Evolutionary conservation across 2,329 filamentous ascomycete genomes (phyloP).

Genomic region (Dothistroma pini): DNA sequence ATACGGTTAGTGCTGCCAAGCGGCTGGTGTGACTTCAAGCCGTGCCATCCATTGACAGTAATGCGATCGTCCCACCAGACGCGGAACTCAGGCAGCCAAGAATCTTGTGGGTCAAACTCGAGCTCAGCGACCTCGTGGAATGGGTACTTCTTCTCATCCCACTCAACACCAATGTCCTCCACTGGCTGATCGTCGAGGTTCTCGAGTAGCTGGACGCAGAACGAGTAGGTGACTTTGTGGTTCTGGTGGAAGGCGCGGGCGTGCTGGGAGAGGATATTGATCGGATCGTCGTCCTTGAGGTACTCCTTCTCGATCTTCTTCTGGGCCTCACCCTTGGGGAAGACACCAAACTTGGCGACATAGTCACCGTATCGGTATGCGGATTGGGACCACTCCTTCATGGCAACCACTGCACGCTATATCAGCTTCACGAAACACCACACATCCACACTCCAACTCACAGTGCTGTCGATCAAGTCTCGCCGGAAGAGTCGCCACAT

Average conservation of each 20-base stretch:
- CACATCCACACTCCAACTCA: constrained; percentile 12
- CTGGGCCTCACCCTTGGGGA: constrained; percentile 31
- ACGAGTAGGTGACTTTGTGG: constrained; percentile 35
- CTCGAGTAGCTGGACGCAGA: constrained; percentile 35
- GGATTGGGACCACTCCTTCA: constrained; percentile 34
- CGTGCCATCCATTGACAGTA: constrained; percentile 41
- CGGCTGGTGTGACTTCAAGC: constrained; percentile 38
- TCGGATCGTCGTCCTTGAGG: constrained; percentile 30
- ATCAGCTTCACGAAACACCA: background rate
- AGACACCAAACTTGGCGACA: constrained; percentile 35
- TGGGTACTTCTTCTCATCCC: constrained; percentile 35
- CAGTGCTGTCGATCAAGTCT: constrained; percentile 32
- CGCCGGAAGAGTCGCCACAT: constrained; percentile 30
- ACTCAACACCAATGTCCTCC: constrained; percentile 34
- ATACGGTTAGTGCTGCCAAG: constrained; percentile 41
- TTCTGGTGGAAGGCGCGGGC: constrained; percentile 33
- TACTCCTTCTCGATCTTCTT: constrained; percentile 26
- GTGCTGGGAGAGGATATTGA: constrained; percentile 35
- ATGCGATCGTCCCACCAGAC: constrained; percentile 42
- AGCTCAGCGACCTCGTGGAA: constrained; percentile 35
- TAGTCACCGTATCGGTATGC: constrained; percentile 37
- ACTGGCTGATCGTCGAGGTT: constrained; percentile 36
- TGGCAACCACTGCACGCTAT: constrained; percentile 31
- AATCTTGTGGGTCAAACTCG: constrained; percentile 41
- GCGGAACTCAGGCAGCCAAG: constrained; percentile 40